Conservation (phyloP, 2,329 filamentous ascomycete genomes). For the Botrytis elliptica region DNA sequence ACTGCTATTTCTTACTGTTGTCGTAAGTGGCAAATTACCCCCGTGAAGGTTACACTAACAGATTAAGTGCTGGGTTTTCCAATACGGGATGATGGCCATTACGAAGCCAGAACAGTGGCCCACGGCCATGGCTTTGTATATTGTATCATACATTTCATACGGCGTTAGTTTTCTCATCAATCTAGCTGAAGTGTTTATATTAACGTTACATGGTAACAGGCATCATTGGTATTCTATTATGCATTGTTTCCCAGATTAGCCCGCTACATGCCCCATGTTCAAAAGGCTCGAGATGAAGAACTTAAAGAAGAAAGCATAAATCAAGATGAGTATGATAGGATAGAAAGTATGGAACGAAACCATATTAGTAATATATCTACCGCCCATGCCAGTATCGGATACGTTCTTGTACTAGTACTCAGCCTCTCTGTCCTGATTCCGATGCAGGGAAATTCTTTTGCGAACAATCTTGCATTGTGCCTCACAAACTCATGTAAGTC, state of each 20-base stretch:
- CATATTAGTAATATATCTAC: slow-evolving; percentile 46
- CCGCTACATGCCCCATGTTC: slow-evolving; percentile 44
- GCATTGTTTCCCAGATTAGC: slow-evolving; percentile 44
- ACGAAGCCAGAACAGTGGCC: slow-evolving; percentile 43
- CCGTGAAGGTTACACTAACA: background rate
- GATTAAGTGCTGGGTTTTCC: slow-evolving; percentile 41
- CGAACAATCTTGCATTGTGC: slow-evolving; percentile 44
- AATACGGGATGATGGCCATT: slow-evolving; percentile 44
- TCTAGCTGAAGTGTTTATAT: background rate
- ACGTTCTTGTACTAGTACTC: slow-evolving; percentile 42
- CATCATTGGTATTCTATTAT: slow-evolving; percentile 45
- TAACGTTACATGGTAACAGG: slow-evolving; percentile 27
- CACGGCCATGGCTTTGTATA: slow-evolving; percentile 43
- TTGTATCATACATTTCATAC: slow-evolving; percentile 44
- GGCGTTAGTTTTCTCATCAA: slow-evolving; percentile 3
- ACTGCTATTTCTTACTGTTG: slow-evolving; percentile 42
- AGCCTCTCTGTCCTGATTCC: slow-evolving; percentile 44
- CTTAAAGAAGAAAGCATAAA: slow-evolving; percentile 42
- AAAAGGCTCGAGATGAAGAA: slow-evolving; percentile 44
- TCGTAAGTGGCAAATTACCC: slow-evolving; percentile 25
- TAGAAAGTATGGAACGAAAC: slow-evolving; percentile 45
- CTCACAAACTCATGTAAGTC: slow-evolving; percentile 44
- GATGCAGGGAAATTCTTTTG: slow-evolving; percentile 40
- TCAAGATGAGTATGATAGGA: slow-evolving; percentile 43
- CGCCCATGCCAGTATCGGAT: slow-evolving; percentile 46